These are phyloP conservation scores for Anthracocystis walkeri DNA, from an alignment of 1,284 basidiomycete genomes.

Conservation along the genomic window DNA sequence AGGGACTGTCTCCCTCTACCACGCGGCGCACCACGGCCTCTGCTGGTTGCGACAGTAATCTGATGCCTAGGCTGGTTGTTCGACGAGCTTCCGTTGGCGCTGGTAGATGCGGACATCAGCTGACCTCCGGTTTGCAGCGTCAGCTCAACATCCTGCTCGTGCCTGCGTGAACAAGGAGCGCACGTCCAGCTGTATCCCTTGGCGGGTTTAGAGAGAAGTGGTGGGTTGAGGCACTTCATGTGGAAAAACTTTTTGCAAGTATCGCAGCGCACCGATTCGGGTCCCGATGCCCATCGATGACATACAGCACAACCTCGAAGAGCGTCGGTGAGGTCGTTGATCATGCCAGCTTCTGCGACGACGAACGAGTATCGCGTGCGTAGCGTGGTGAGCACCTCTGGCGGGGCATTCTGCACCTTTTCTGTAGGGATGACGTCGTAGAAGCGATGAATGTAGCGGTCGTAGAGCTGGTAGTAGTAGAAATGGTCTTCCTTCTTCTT, in stretches of 20 bases:
- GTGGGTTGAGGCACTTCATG: conserved; percentile 92
- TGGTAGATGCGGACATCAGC: conserved; percentile 23
- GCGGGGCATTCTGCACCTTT: conserved; percentile 81
- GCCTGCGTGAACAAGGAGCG: conserved; percentile 86
- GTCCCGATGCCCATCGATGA: conserved; percentile 78
- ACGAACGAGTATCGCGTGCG: conserved; percentile 91
- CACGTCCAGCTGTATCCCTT: conserved; percentile 98
- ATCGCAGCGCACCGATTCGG: conserved; percentile 90
- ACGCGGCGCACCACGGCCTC: conserved; percentile 39
- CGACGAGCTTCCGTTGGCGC: conserved; percentile 18
- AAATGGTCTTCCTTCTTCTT: conserved; percentile 94
- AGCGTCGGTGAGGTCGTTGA: conserved; percentile 87
- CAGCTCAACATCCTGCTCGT: conserved; percentile 85
- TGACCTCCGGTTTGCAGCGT: conserved; percentile 41
- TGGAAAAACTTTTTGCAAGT: conserved; percentile 94
- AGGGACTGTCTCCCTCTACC: conserved; percentile 19
- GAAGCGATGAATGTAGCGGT: conserved; percentile 97
- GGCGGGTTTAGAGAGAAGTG: conserved; percentile 92
- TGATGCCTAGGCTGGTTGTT: conserved; percentile 22
- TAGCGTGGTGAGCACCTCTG: conserved; percentile 71
- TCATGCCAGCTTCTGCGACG: conserved; percentile 90
- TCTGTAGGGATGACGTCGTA: conserved; percentile 92
- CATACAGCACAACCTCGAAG: conserved; percentile 88
- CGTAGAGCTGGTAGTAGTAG: conserved; percentile 92
- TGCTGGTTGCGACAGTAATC: conserved; percentile 21